Percentiles rank a stretch among this genome's conserved stretches.
These are phyloP conservation scores for Phaeosphaeriaceae sp. DNA, from an alignment of 2,329 filamentous ascomycete genomes.

Conservation along the genomic window DNA sequence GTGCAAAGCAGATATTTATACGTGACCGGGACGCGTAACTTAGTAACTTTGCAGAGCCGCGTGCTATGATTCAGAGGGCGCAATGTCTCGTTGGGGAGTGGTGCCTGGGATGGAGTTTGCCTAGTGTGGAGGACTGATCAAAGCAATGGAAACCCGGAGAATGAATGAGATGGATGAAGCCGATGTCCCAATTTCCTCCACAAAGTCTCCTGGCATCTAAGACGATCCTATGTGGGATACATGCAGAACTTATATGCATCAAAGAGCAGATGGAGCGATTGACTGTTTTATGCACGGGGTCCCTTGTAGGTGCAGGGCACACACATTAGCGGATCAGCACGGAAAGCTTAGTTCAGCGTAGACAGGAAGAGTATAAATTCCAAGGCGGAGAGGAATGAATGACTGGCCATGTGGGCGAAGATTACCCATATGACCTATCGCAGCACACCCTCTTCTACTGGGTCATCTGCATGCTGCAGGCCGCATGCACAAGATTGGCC, in stretches of 20 bases:
- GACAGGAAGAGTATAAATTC: conserved; percentile 35
- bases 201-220: conserved; percentile 27
- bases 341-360: conserved; percentile 46
- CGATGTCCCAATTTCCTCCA: conserved; percentile 25
- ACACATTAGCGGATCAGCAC: conserved; percentile 44
- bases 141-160: conserved; percentile 18
- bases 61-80: conserved; percentile 11
- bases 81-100: conserved; percentile 25
- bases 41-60: conserved; percentile 36
- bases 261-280: conserved; percentile 17
- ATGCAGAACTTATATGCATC: conserved; percentile 40
- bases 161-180: conserved; percentile 16
- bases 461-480: conserved; percentile 39
- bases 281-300: conserved; percentile 25
- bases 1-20: conserved; percentile 34
- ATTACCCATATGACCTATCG: conserved; percentile 31
- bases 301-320: conserved; percentile 33
- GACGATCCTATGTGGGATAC: conserved; percentile 25
- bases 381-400: conserved; percentile 39
- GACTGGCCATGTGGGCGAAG: conserved; percentile 40
- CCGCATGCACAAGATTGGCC: conserved; percentile 34
- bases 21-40: conserved; percentile 36
- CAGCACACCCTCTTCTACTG: conserved; percentile 27
- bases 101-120: conserved; percentile 38
- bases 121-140: conserved; percentile 18